Percentiles rank a stretch among this genome's conserved stretches.
These are phyloP conservation scores for Colletotrichum camelliae DNA, from an alignment of 2,329 filamentous ascomycete genomes.

Conservation along the genomic window DNA sequence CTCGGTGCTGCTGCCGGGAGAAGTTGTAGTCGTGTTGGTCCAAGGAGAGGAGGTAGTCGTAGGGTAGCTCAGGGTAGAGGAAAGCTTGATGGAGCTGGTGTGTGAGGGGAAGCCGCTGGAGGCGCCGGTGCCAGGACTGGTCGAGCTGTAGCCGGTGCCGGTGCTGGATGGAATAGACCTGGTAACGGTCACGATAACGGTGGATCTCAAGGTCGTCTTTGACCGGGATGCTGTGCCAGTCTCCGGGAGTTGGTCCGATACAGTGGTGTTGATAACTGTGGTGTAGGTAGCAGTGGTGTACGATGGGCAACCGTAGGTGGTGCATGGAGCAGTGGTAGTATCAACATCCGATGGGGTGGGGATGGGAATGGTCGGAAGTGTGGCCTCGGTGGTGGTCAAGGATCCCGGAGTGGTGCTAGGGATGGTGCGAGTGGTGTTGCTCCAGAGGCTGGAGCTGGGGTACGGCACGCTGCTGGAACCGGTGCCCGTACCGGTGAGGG, in stretches of 20 bases:
- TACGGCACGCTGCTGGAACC: neutral
- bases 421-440: neutral
- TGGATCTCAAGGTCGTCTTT: neutral
- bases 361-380: neutral
- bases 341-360: neutral
- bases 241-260: slow-evolving; percentile 2
- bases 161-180: neutral
- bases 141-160: neutral
- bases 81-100: slow-evolving; percentile 4
- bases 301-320: neutral
- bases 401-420: neutral
- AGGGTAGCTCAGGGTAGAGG: slow-evolving; percentile 2
- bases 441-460: neutral
- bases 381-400: neutral
- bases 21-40: neutral
- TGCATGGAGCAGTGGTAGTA: neutral
- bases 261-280: slow-evolving; percentile 8
- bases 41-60: neutral
- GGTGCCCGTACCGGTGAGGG: neutral
- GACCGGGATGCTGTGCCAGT: neutral
- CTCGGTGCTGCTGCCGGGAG: neutral
- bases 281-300: slow-evolving; percentile 6
- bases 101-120: neutral
- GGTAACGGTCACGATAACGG: slow-evolving; percentile 8
- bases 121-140: neutral